Evolutionary conservation across 225 moss, liverwort and hornwort genomes (phyloP), one percentile per base, ranked within the genome.

Genomic region (Pleurozium schreberi): DNA sequence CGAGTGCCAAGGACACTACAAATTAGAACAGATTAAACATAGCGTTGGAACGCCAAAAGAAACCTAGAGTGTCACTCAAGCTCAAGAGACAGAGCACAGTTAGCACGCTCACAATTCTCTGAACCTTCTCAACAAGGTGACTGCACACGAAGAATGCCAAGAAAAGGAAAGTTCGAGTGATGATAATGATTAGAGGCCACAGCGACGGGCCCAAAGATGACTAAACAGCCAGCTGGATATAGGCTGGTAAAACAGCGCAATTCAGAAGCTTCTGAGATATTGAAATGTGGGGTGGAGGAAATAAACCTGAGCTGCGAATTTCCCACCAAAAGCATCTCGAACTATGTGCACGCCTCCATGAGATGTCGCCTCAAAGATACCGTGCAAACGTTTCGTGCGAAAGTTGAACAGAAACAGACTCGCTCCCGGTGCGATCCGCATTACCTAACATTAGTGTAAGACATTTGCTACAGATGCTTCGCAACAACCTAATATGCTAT

Each of bases 321-420:
- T 84, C 61, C 92, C 95, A 86, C 91, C 89, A 90, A 96, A 96
- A 45, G 97, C 96, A 61, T 96, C 95, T 45, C 92, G 95, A 50
- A 92, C 87, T 81, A 97, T 85, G 84, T 94, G 90, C 93, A 95
- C 88, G 90, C 93, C 94, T 68, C 97, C 97, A 80, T 94, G 90
- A 88, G 95, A 95, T 62, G 93, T 87, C 38, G 96, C 96, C 93
- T 95, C 95, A 90, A 94, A 96, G 84, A 96, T 93, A 87, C 97
- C 97, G 62, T 92, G 92, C 91, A 97, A 77, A 60, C 90, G 84
- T 87, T 95, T 96, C 45, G 95, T 91, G 75, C 91, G 91, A 90
- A 95, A 97, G 93, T 97, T 94, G 93, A 95, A 97, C 23, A 97
- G 90, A 88, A 97, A 97, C 17, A 97, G 88, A 87, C 92, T 94